phyloP scores from a whole-genome alignment of 192 early-diverging fungal species.

The Coemansia sp. region DNA sequence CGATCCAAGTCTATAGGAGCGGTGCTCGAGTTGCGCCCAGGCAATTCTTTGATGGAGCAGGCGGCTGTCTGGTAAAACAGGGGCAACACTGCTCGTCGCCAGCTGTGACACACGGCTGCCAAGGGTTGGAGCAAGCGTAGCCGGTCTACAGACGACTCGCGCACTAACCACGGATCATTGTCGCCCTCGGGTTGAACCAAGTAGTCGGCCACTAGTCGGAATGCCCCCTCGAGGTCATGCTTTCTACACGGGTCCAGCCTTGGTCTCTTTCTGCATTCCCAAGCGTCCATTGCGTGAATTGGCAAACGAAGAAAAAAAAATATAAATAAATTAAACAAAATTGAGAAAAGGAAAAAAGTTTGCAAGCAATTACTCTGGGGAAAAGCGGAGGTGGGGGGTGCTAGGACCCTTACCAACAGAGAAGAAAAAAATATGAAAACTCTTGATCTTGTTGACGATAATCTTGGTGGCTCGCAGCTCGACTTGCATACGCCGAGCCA shows the following conservation, averaged over 20 bases:
- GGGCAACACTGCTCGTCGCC: constrained; percentile 34
- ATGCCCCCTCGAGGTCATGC: constrained; percentile 9
- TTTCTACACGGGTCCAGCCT: constrained; percentile 4
- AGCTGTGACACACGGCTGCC: constrained; percentile 32
- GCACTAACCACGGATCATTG: background rate
- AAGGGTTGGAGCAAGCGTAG: constrained; percentile 34
- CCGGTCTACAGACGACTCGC: constrained; percentile 12
- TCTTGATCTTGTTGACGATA: background rate
- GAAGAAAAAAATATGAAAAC: background rate
- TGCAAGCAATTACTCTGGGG: background rate
- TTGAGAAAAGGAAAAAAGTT: background rate
- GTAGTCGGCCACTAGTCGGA: constrained; percentile 26
- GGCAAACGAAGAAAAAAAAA: background rate
- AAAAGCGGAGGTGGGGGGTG: background rate
- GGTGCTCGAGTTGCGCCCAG: background rate
- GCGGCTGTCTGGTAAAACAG: constrained; percentile 37
- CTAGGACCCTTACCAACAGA: background rate
- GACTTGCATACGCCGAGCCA: background rate
- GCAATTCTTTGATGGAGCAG: constrained; percentile 23
- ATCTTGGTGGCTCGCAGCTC: background rate
- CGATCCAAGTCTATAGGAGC: background rate
- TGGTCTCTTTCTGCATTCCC: background rate
- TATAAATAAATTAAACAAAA: background rate
- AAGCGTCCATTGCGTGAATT: background rate
- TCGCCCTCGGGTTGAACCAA: constrained; percentile 6